Evolutionary conservation across 306 rosid genomes (phyloP), one percentile per base, ranked within the genome.

Genomic region (Trifolium fragiferum): DNA sequence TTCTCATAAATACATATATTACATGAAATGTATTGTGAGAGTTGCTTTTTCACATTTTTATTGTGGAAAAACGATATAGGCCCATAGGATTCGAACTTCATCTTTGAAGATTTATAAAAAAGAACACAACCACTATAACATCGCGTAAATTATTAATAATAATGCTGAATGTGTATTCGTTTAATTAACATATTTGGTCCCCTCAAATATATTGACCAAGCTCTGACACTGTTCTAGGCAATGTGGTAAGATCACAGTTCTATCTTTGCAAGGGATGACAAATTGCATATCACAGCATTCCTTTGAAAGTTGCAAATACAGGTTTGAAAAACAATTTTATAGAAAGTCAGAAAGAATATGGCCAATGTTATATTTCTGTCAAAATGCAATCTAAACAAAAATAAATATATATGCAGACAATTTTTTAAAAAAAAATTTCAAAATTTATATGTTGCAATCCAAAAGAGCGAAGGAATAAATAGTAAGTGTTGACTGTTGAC

Each of bases 291-390:
- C 10, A 46, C 19, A 46, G 10, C 47, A 70, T 18, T 38, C 43
- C 51, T 71, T 62, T 51, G 27, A 30, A 72, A 66, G 20, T 38
- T 41, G 60, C 57, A 57, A 37, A 78, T 43, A 8, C n/a, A 27
- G 20, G 41, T 55, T 58, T 55, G 21, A 32, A 70, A 63, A 47
- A 13, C 51, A 14, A 20, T n/a, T 54, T 7, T 21, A 3, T 27
- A 19, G 30, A 40, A 25, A 64, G 19, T 50, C 23, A 61, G 37
- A 61, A 30, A 64, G 38, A 43, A 41, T 58, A 79, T 57, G 40
- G 19, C 32, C 68, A 78, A 15, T 38, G 73, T 27, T 50, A 51
- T 2, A 25, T 62, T 23, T 78, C 59, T 51, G 13, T 20, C n/a
- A 50, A 49, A 23, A 70, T 61, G 77, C 65, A 49, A 61, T 61